Percentiles rank a stretch among this genome's conserved stretches.
Conservation (phyloP, 2,329 filamentous ascomycete genomes). For the Fusarium brevicatenulatum region DNA sequence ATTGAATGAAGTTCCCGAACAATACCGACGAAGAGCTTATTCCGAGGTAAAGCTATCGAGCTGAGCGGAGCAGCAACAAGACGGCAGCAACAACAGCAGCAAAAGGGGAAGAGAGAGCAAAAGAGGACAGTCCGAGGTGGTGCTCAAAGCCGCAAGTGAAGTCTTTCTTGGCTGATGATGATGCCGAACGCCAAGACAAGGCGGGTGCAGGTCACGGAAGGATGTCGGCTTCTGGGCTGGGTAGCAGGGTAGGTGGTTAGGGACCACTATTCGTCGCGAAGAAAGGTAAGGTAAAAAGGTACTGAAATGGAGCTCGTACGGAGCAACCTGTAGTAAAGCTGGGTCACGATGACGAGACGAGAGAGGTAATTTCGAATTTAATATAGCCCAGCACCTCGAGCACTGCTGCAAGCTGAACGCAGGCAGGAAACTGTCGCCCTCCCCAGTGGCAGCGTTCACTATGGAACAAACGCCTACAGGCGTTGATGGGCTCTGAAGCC, state of each 20-base stretch:
- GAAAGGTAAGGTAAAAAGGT: background rate
- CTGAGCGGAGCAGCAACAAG: constrained; percentile 1
- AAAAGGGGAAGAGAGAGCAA: background rate
- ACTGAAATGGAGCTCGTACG: background rate
- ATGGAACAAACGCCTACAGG: constrained; percentile 34
- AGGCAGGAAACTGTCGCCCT: background rate
- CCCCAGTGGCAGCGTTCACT: constrained; percentile 35
- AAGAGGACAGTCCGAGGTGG: background rate
- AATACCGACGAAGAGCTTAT: constrained; percentile 10
- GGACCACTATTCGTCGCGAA: constrained; percentile 11
- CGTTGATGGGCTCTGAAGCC: constrained; percentile 40
- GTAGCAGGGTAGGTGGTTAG: background rate
- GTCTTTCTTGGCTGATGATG: constrained; percentile 29
- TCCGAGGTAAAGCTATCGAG: constrained; percentile 18
- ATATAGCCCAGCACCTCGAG: background rate
- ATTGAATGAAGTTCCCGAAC: constrained; percentile 3
- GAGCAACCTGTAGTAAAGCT: constrained; percentile 2
- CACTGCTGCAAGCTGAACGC: background rate
- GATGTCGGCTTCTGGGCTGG: constrained; percentile 29
- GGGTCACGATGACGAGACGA: constrained; percentile 13
- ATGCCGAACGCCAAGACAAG: constrained; percentile 36
- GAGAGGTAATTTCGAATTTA: background rate
- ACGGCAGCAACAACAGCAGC: background rate
- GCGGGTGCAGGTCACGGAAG: constrained; percentile 37
- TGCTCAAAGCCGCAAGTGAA: background rate